Evolutionary conservation across 179 eudicot genomes (phyloP), one percentile per base, ranked within the genome.

Genomic region (Nepenthes alata): DNA sequence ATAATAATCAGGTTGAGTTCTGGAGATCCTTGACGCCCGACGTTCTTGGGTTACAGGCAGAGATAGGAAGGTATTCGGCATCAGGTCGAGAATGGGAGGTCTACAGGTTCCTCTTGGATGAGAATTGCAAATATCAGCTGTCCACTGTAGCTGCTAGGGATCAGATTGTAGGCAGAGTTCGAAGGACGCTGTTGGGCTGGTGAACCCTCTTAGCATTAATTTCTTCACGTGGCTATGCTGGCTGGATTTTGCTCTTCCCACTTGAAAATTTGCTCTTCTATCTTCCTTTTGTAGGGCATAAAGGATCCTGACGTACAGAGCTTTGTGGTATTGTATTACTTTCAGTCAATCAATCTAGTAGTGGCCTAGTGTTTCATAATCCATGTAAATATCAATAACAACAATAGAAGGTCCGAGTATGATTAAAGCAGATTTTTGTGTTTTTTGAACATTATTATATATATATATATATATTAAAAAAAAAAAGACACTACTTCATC

Each of bases 21-120:
- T 11, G 53, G 47, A 51, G 55, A 53, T 37, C n/a, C 3, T 15
- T 44, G 15, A 53, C 45, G 11, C 14, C 15, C 5, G 11, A 12
- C n/a, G 61, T 37, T 45, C 47, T 59, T 69, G 16, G 55, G 59
- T 60, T 69, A 57, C 76, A 89, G 97, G 97, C 97, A 49, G 89
- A 89, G 63, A 87, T 89, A 60, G 95, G 95, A 65, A 81, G 97
- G 67, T 77, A 83, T 74, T 75, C 86, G 49, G 76, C 80, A 35
- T 74, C 83, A 10, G 86, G 83, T 52, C 86, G 86, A 11, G 89
- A 87, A 77, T 89, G 97, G 97, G 97, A 89, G 68, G 87, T 89
- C 10, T 89, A 85, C 72, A 75, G 89, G 70, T 85, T 89, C 68
- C 89, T 89, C 69, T 66, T 87, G 61, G 95, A 87, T n/a, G 95